phyloP scores from a whole-genome alignment of 805 yeast species.

The Candida ponderosae region DNA sequence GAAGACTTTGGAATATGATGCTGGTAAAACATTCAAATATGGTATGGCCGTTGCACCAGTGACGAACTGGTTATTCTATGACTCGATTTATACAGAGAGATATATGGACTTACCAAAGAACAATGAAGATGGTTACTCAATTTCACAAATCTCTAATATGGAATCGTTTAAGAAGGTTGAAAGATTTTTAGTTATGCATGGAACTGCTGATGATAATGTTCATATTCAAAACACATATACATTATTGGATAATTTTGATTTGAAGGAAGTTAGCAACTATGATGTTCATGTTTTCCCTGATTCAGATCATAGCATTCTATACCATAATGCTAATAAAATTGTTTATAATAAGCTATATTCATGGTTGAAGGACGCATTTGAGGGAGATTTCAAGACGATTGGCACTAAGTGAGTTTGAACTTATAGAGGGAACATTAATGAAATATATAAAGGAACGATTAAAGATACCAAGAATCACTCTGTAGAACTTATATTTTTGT shows the following conservation, averaged over 20 bases:
- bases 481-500: too few relatives aligned
- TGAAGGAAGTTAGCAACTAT: conserved; percentile 68
- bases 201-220: conserved; percentile 96
- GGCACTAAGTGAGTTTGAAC: conserved; percentile 7
- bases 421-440: too few relatives aligned
- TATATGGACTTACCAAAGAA: conserved; percentile 80
- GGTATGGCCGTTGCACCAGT: conserved; percentile 98
- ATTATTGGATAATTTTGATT: conserved; percentile 65
- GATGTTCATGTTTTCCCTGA: conserved; percentile 79
- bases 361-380: conserved; percentile 62
- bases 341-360: conserved; percentile 58
- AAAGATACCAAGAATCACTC: too few relatives aligned
- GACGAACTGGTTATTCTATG: conserved; percentile 88
- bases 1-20: conserved; percentile 79
- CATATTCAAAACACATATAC: conserved; percentile 86
- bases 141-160: conserved; percentile 49
- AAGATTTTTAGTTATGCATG: conserved; percentile 88
- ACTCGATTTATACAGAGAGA: conserved; percentile 90
- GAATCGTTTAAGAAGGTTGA: conserved; percentile 44
- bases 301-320: conserved; percentile 64
- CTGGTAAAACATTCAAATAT: conserved; percentile 64
- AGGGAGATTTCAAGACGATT: conserved; percentile 32
- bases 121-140: conserved; percentile 56
- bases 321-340: conserved; percentile 63
- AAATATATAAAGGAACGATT: too few relatives aligned